These are phyloP conservation scores for Ichthyophthirius multifiliis DNA, from an alignment of 169 alveolate species.

Conservation along the genomic window DNA sequence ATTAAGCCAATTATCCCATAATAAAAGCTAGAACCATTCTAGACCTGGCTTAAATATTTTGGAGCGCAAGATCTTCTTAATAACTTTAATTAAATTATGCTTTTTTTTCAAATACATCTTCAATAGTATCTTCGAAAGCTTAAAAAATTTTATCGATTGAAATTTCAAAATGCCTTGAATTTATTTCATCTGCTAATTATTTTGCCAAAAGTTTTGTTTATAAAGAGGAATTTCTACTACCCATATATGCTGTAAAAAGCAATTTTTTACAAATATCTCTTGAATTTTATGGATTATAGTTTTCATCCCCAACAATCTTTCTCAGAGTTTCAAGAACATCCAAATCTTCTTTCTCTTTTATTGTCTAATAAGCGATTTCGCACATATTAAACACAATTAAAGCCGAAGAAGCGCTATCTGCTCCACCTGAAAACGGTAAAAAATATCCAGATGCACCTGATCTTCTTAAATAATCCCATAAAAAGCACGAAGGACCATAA, in stretches of 20 bases:
- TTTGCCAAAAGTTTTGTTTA: slow-evolving; percentile 57
- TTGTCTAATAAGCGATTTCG: slow-evolving; percentile 22
- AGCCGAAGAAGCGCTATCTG: slow-evolving; percentile 78
- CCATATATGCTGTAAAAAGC: slow-evolving; percentile 68
- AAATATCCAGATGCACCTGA: slow-evolving; percentile 85
- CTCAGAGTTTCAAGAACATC: slow-evolving; percentile 25
- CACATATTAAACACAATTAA: slow-evolving; percentile 49
- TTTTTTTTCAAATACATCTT: slow-evolving; percentile 10
- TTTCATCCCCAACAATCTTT: slow-evolving; percentile 43
- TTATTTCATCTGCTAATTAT: slow-evolving; percentile 66
- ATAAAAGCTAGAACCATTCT: slow-evolving; percentile 72
- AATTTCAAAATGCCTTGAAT: slow-evolving; percentile 56
- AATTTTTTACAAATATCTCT: slow-evolving; percentile 67
- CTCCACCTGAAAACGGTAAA: slow-evolving; percentile 90
- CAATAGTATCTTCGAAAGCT: slow-evolving; percentile 17
- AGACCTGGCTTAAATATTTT: slow-evolving; percentile 72
- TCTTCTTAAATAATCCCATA: slow-evolving; percentile 88
- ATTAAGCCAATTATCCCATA: slow-evolving; percentile 64
- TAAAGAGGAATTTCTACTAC: slow-evolving; percentile 55
- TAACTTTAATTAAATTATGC: slow-evolving; percentile 11
- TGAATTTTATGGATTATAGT: slow-evolving; percentile 55
- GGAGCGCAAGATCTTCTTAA: slow-evolving; percentile 80
- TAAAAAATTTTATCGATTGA: slow-evolving; percentile 52
- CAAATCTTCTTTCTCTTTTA: slow-evolving; percentile 11
- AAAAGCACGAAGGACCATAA: slow-evolving; percentile 77